Evolutionary conservation across 1,284 basidiomycete species (phyloP).

Genomic region (Tilletia indica): DNA sequence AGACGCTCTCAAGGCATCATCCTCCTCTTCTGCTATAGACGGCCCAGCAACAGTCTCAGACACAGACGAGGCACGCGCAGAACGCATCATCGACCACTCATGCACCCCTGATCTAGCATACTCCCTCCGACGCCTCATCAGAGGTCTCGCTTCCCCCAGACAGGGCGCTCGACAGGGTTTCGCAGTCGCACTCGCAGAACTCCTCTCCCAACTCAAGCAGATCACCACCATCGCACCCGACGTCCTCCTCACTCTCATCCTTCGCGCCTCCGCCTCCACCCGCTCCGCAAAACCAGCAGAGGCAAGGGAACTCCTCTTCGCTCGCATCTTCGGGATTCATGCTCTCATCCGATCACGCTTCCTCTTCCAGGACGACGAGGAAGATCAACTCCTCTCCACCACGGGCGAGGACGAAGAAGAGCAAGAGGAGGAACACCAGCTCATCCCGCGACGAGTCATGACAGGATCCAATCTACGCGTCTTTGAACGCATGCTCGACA

Average conservation of each 20-base stretch:
- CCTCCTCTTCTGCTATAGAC: constrained; percentile 54
- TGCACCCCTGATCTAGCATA: constrained; percentile 62
- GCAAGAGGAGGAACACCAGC: constrained; percentile 56
- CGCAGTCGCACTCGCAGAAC: constrained; percentile 87
- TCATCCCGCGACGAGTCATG: constrained; percentile 8
- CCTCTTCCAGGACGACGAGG: constrained; percentile 64
- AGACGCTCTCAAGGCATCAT: constrained; percentile 57
- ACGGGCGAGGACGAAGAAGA: constrained; percentile 39
- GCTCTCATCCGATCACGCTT: constrained; percentile 57
- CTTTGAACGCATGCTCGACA: constrained; percentile 67
- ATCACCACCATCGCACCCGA: constrained; percentile 73
- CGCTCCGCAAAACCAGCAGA: constrained; percentile 74
- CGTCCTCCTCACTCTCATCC: constrained; percentile 44
- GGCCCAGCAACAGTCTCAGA: constrained; percentile 35
- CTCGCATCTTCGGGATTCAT: constrained; percentile 84
- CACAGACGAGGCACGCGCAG: constrained; percentile 54
- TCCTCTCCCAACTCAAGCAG: constrained; percentile 51
- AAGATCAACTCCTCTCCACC: no score
- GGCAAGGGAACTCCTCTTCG: constrained; percentile 87
- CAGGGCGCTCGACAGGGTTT: constrained; percentile 92
- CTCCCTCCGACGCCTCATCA: constrained; percentile 54
- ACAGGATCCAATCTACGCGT: constrained; percentile 59
- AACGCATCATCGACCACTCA: constrained; percentile 62
- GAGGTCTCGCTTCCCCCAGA: constrained; percentile 81
- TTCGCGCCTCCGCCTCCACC: constrained; percentile 41